These are phyloP conservation scores for Penicillium steckii DNA, from an alignment of 495 filamentous ascomycete species.

Conservation along the genomic window DNA sequence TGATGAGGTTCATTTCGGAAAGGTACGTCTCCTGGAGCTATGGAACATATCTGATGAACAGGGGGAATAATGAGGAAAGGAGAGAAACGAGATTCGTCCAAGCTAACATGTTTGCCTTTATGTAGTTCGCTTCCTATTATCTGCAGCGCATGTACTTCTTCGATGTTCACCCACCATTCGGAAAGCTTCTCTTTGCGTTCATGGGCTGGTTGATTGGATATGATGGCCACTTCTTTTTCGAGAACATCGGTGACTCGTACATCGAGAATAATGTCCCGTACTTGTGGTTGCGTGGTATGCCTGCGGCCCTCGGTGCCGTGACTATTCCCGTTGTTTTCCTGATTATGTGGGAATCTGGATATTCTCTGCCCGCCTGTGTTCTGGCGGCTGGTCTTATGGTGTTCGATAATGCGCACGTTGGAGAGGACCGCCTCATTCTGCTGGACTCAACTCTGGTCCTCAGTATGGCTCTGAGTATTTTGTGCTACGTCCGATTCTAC, in stretches of 20 bases:
- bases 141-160: slow-evolving; percentile 99
- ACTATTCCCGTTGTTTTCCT: slow-evolving; percentile 93
- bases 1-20: slow-evolving; percentile 99
- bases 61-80: not conserved
- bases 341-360: slow-evolving; percentile 99
- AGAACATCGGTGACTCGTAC: slow-evolving; percentile 99
- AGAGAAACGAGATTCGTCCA: no score
- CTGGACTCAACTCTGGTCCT: slow-evolving; percentile 92
- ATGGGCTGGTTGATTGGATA: slow-evolving; percentile 96
- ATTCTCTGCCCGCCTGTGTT: slow-evolving; percentile 88
- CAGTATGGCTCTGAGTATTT: slow-evolving; percentile 89
- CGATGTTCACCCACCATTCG: slow-evolving; percentile 98
- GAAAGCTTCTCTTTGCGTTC: slow-evolving; percentile 68
- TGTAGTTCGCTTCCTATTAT: slow-evolving; percentile 93
- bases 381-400: slow-evolving; percentile 83
- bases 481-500: slow-evolving; percentile 96
- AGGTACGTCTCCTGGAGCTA: slow-evolving; percentile 57
- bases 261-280: slow-evolving; percentile 96
- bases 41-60: slow-evolving; percentile 4
- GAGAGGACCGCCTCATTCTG: slow-evolving; percentile 92
- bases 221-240: slow-evolving; percentile 95
- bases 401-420: slow-evolving; percentile 98
- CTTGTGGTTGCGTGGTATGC: slow-evolving; percentile 90
- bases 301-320: slow-evolving; percentile 84
- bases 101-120: slow-evolving; percentile 17